Evolutionary conservation across 495 filamentous ascomycete species (phyloP), one percentile per base, ranked within the genome.

Genomic region (Barbatosphaeria neglecta): DNA sequence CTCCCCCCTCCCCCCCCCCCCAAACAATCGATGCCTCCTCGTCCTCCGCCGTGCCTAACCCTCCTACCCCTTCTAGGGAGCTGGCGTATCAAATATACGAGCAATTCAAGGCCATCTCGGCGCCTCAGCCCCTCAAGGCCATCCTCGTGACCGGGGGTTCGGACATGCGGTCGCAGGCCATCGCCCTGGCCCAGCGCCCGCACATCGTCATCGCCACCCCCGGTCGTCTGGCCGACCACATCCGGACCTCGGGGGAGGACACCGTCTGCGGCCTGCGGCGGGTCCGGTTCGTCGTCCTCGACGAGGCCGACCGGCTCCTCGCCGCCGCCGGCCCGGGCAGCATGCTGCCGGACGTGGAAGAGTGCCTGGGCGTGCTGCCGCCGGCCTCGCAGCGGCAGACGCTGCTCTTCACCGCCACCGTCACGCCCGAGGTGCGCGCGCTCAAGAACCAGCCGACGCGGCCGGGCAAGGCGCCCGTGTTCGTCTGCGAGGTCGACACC

Each of bases 201-300:
- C 92, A 99, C 53, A 67, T 99, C 43, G 82, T 97, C 22, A 88
- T 99, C 56, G 89, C 93, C 22, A 99, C 92, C 0, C 92, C 92
- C 6, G 92, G 93, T 23, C 80, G 92, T 37, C 69, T 99, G 18
- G 93, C 92, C 22, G 92, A 97, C 62, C 93, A 97, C 61, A 90
- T 99, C 55, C 76, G 74, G 10, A 87, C 80, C 0, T 95, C 90
- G 2, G 92, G 92, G 33, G 75, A 86, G 52, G 92, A 99, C 58
- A 97, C 92, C 0, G 74, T 93, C 40, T 73, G 77, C 44, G 88
- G 87, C 3, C 67, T 99, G 7, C 71, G 80, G 2, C 76, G 88
- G 19, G 81, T 83, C 9, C 80, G 79, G 23, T 84, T 90, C 65
- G 85, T 96, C 5, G 86, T 99, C 0, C 80, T 99, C 33, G 92